A percentile compares a stretch with the other conserved stretches of the same genome.
These are phyloP conservation scores for Geosiphon pyriformis DNA, from an alignment of 192 early-diverging fungal genomes.

Conservation along the genomic window DNA sequence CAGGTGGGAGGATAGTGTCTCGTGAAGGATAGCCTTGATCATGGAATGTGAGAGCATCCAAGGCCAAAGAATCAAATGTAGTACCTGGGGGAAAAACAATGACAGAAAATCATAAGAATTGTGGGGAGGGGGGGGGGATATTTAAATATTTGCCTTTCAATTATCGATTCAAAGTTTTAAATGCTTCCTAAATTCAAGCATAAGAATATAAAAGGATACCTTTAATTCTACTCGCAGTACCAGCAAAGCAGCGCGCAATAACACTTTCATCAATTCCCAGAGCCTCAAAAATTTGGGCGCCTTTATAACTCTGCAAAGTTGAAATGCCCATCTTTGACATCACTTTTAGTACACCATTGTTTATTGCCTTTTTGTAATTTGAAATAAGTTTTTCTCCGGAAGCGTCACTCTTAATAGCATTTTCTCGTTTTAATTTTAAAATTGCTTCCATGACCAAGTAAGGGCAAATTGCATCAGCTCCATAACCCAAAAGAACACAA, in stretches of 20 bases:
- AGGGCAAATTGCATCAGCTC: slow-evolving; percentile 92
- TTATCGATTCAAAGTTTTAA: too few relatives aligned
- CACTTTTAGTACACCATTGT: slow-evolving; percentile 95
- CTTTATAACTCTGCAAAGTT: slow-evolving; percentile 95
- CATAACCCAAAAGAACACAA: slow-evolving; percentile 92
- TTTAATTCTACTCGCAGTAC: slow-evolving; percentile 93
- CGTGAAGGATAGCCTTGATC: slow-evolving; percentile 77
- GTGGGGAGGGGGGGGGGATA: too few relatives aligned
- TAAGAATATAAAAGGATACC: slow-evolving; percentile 49
- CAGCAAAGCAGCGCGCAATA: slow-evolving; percentile 86
- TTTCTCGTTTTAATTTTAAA: slow-evolving; percentile 83
- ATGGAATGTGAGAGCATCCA: slow-evolving; percentile 84
- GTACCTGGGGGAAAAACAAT: slow-evolving; percentile 31
- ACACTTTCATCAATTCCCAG: slow-evolving; percentile 86
- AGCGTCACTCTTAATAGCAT: slow-evolving; percentile 56
- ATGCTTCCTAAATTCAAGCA: neutral
- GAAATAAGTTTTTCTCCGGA: slow-evolving; percentile 63
- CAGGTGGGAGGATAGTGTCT: slow-evolving; percentile 53
- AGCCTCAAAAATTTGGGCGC: slow-evolving; percentile 98
- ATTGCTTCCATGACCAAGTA: slow-evolving; percentile 89
- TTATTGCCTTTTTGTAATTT: slow-evolving; percentile 82
- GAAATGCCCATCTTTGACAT: slow-evolving; percentile 99
- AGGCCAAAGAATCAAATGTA: slow-evolving; percentile 70
- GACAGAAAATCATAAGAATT: neutral
- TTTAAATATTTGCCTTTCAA: too few relatives aligned